Evolutionary conservation across 1,284 basidiomycete species (phyloP).

Genomic region (Boletus smithii): DNA sequence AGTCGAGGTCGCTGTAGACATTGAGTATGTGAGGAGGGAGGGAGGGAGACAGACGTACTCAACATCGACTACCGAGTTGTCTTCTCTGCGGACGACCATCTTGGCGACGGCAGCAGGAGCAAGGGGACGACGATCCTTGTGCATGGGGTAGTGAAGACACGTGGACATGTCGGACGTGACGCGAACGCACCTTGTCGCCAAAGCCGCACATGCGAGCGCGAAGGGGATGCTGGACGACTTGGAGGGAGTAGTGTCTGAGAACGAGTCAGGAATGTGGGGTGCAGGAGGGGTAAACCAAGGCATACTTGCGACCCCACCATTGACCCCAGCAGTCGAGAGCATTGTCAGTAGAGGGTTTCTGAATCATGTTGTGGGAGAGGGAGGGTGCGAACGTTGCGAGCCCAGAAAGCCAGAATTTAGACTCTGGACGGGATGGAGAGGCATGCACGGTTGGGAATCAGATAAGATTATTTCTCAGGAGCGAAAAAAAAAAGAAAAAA

Average conservation of each 20-base stretch:
- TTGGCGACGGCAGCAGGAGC: slow-evolving; percentile 86
- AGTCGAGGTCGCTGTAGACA: slow-evolving; percentile 69
- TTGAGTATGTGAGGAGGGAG: slow-evolving; percentile 14
- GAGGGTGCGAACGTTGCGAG: slow-evolving; percentile 2
- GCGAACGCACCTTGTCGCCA: slow-evolving; percentile 76
- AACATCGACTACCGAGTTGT: slow-evolving; percentile 67
- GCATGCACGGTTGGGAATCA: slow-evolving; percentile 20
- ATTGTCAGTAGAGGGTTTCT: slow-evolving; percentile 36
- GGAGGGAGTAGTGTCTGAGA: slow-evolving; percentile 72
- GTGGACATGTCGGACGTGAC: slow-evolving; percentile 3
- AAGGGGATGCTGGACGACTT: slow-evolving; percentile 82
- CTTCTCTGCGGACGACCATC: slow-evolving; percentile 67
- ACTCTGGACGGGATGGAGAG: not conserved
- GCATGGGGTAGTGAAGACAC: slow-evolving; percentile 13
- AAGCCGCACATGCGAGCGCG: slow-evolving; percentile 92
- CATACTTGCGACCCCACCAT: slow-evolving; percentile 55
- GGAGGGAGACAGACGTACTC: slow-evolving; percentile 52
- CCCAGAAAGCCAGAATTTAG: slow-evolving; percentile 16
- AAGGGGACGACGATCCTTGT: slow-evolving; percentile 83
- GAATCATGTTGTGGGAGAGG: slow-evolving; percentile 49
- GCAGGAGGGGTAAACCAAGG: slow-evolving; percentile 1
- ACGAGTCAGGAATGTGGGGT: not conserved
- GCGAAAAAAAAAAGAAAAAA: not conserved
- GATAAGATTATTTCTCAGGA: slow-evolving; percentile 35
- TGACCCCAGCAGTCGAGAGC: slow-evolving; percentile 52